Conservation (phyloP, 345 rosid species). For the Hibiscus mutabilis region DNA sequence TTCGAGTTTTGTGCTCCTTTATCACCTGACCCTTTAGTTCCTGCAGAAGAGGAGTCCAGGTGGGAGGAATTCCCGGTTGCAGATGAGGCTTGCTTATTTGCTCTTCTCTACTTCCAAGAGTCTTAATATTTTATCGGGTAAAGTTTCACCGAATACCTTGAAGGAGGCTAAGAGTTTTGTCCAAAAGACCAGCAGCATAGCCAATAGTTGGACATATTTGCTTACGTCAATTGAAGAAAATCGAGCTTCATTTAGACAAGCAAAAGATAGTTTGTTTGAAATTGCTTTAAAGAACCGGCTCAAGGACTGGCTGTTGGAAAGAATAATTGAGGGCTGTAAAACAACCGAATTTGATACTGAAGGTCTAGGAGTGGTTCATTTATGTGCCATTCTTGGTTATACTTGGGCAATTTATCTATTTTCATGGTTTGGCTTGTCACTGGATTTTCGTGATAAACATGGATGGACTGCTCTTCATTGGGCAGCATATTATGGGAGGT, state of each 20-base stretch:
- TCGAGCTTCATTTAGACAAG: conserved; percentile 43
- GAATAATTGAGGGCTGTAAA: conserved; percentile 56
- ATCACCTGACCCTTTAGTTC: conserved; percentile 22
- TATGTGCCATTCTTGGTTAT: conserved; percentile 85
- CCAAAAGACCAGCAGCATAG: conserved; percentile 38
- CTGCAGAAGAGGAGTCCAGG: conserved; percentile 39
- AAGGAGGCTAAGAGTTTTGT: conserved; percentile 64
- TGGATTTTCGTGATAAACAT: conserved; percentile 75
- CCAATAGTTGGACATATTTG: conserved; percentile 59
- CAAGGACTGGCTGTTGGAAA: conserved; percentile 88
- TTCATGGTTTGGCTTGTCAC: conserved; percentile 64
- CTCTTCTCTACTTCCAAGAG: conserved; percentile 63
- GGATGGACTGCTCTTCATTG: conserved; percentile 99
- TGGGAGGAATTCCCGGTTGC: conserved; percentile 68
- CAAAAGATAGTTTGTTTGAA: conserved; percentile 59
- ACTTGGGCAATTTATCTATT: conserved; percentile 72
- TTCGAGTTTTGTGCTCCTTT: conserved; percentile 61
- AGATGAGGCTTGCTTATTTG: conserved; percentile 70
- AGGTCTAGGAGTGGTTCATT: conserved; percentile 87
- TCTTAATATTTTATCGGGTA: conserved; percentile 47
- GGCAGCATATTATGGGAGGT: conserved; percentile 94
- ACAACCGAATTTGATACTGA: conserved; percentile 51
- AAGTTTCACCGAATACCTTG: conserved; percentile 39
- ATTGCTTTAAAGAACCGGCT: conserved; percentile 63
- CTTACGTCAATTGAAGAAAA: conserved; percentile 55